Conservation (phyloP, 176 grass and related monocot genomes). For the Neostapfia colusana region DNA sequence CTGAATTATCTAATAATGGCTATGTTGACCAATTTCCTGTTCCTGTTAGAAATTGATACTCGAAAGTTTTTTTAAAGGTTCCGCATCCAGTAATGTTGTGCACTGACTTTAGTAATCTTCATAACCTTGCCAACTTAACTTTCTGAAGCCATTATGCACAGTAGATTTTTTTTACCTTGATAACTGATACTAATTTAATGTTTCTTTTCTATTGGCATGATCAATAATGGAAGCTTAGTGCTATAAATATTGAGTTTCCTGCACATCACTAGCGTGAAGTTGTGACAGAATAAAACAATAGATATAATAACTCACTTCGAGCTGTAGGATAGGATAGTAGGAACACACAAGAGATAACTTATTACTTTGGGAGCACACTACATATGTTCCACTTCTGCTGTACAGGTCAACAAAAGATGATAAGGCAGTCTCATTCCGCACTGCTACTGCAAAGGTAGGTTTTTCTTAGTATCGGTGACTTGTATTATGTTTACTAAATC, state of each 20-base stretch:
- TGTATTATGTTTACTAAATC: background rate
- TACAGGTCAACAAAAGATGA: conserved; percentile 74
- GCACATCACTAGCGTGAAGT: background rate
- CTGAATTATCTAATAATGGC: conserved; percentile 11
- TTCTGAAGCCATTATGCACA: conserved; percentile 5
- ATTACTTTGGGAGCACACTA: background rate
- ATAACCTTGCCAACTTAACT: conserved; percentile 26
- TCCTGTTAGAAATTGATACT: conserved; percentile 11
- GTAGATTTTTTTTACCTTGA: background rate
- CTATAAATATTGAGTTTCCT: conserved; percentile 9
- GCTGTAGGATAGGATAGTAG: background rate
- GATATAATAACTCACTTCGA: background rate
- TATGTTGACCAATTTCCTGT: background rate
- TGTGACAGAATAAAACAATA: conserved; percentile 1
- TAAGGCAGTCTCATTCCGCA: conserved; percentile 76
- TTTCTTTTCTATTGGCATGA: background rate
- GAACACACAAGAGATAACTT: background rate
- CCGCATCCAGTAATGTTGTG: background rate
- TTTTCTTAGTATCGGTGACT: conserved; percentile 4
- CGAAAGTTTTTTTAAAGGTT: background rate
- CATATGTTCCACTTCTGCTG: conserved; percentile 24
- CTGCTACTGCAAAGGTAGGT: conserved; percentile 83
- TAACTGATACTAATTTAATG: background rate
- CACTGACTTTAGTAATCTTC: conserved; percentile 9
- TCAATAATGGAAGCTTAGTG: background rate